phyloP scores from a whole-genome alignment of 306 rosid genomes.

The Cyamopsis tetragonoloba region DNA sequence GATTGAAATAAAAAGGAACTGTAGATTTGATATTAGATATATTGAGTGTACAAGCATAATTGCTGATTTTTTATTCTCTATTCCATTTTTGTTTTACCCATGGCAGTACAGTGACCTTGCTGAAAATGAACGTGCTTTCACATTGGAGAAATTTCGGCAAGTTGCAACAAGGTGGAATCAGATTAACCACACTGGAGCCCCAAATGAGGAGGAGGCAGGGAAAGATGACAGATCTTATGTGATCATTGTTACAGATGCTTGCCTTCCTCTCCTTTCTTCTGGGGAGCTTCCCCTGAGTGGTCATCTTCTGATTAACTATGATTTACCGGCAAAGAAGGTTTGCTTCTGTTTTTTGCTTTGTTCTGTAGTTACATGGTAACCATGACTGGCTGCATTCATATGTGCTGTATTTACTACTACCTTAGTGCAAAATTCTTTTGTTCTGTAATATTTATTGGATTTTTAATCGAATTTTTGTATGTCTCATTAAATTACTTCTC shows the following conservation, averaged over 20 bases:
- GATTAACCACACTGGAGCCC: conserved; percentile 36
- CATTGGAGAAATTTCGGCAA: conserved; percentile 60
- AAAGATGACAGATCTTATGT: conserved; percentile 64
- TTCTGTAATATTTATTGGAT: background rate
- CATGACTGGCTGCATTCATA: background rate
- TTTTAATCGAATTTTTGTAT: background rate
- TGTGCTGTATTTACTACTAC: too few relatives aligned
- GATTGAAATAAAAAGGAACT: too few relatives aligned
- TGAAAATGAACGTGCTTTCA: conserved; percentile 62
- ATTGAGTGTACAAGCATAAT: too few relatives aligned
- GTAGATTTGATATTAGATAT: too few relatives aligned
- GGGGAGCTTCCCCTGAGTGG: conserved; percentile 70
- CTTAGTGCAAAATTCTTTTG: background rate
- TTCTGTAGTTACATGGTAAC: background rate
- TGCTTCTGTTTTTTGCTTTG: background rate
- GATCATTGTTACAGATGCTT: conserved; percentile 80
- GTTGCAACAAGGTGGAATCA: conserved; percentile 56
- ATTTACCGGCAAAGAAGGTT: conserved; percentile 80
- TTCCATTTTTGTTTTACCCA: conserved; percentile 1
- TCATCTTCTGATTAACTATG: conserved; percentile 76
- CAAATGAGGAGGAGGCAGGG: conserved; percentile 36
- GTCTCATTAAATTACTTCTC: background rate
- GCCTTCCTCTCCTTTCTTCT: conserved; percentile 80
- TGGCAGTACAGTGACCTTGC: conserved; percentile 90
- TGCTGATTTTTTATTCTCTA: background rate